Evolutionary conservation across 768 basidiomycete species (phyloP).

Genomic region (Naganishia vaughanmartiniae): DNA sequence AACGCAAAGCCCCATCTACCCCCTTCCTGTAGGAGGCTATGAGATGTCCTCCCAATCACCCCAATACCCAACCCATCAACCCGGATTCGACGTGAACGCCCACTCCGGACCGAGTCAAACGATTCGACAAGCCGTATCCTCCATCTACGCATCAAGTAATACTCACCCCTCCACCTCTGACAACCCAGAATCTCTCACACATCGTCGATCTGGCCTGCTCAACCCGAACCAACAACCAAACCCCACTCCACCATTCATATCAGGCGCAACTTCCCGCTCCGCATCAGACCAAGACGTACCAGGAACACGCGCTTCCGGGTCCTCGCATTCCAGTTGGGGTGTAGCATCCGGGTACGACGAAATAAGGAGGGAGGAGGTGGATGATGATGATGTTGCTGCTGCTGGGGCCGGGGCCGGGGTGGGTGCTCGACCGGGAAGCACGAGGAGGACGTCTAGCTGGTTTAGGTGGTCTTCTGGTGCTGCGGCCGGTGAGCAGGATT

Average conservation of each 20-base stretch:
- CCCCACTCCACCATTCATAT: neutral
- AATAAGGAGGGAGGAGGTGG: slow-evolving; percentile 10
- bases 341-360: slow-evolving; percentile 22
- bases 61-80: neutral
- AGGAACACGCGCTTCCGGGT: neutral
- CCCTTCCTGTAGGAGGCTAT: neutral
- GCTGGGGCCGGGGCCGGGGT: neutral
- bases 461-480: slow-evolving; percentile 19
- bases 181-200: neutral
- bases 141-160: slow-evolving; percentile 13
- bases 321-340: slow-evolving; percentile 6
- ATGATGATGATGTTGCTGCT: too few species aligned
- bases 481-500: neutral
- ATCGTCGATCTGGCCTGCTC: neutral
- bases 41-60: neutral
- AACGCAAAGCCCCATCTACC: neutral
- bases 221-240: neutral
- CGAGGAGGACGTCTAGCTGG: slow-evolving; percentile 22
- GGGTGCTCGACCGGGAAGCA: slow-evolving; percentile 2
- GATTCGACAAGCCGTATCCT: slow-evolving; percentile 1
- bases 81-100: neutral
- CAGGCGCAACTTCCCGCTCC: slow-evolving; percentile 9
- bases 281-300: slow-evolving; percentile 13
- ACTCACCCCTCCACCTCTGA: slow-evolving; percentile 14
- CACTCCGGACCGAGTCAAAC: slow-evolving; percentile 1